A percentile compares a stretch with the other conserved stretches of the same genome.
Conservation (phyloP, 345 rosid genomes). For the Arabis alpina region DNA sequence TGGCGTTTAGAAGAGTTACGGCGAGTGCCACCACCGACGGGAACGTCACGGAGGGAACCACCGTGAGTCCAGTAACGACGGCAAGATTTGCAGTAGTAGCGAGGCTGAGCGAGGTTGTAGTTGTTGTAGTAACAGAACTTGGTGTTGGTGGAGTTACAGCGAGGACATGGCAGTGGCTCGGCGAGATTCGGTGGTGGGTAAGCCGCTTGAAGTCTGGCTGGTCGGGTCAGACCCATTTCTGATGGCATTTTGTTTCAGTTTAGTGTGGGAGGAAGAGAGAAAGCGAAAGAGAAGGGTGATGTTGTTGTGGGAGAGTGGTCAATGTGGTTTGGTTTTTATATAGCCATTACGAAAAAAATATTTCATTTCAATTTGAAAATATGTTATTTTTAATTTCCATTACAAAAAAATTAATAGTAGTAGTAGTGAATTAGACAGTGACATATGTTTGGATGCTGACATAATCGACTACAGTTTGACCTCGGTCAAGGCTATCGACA, state of each 20-base stretch:
- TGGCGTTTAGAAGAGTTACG: constrained; percentile 52
- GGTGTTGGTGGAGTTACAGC: constrained; percentile 84
- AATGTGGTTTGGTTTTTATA: constrained; percentile 24
- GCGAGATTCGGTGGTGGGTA: constrained; percentile 64
- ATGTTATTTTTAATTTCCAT: no score
- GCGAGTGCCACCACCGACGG: constrained; percentile 89
- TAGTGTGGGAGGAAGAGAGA: constrained; percentile 30
- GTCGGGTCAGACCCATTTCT: constrained; percentile 48
- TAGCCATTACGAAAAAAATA: no score
- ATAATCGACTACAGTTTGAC: no score
- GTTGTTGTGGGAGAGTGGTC: constrained; percentile 42
- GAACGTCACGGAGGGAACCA: constrained; percentile 90
- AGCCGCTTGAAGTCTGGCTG: constrained; percentile 43
- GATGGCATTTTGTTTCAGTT: constrained; percentile 48
- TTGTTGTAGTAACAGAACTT: constrained; percentile 97
- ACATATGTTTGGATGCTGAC: no score
- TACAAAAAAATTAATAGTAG: no score
- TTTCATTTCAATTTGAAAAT: not conserved
- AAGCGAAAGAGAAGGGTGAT: constrained; percentile 30
- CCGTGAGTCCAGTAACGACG: constrained; percentile 99
- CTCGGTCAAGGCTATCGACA: no score
- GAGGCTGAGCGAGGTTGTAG: constrained; percentile 95
- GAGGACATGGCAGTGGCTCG: constrained; percentile 90
- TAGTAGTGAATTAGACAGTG: no score
- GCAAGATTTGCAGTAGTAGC: constrained; percentile 92